Percentiles rank a stretch among this genome's conserved stretches.
phyloP scores from a whole-genome alignment of 2,329 filamentous ascomycete species.

The Blastomyces emzantsi region DNA sequence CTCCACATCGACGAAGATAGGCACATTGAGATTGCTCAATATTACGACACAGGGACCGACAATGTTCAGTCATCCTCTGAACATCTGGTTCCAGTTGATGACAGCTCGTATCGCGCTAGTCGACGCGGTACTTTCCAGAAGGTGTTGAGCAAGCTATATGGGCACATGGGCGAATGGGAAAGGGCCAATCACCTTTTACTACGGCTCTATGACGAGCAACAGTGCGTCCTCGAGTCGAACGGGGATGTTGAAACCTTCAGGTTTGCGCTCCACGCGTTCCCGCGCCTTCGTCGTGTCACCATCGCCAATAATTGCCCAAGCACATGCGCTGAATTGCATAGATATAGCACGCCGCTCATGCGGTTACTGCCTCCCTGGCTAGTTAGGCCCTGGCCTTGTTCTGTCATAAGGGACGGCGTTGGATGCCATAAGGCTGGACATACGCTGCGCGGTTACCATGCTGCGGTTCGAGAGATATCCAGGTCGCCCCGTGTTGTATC shows the following conservation, averaged over 20 bases:
- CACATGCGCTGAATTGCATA: background rate
- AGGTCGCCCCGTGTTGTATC: background rate
- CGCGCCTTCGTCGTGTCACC: background rate
- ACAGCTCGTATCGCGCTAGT: background rate
- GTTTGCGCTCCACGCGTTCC: conserved; percentile 1
- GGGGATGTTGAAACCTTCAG: conserved; percentile 3
- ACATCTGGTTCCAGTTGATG: background rate
- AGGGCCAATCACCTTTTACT: background rate
- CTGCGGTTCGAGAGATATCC: conserved; percentile 3
- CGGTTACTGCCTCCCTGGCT: conserved; percentile 1
- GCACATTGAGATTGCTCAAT: background rate
- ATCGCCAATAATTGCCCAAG: background rate
- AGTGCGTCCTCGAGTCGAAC: background rate
- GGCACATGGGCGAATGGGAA: background rate
- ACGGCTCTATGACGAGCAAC: background rate
- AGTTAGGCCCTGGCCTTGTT: background rate
- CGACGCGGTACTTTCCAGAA: background rate
- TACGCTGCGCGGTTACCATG: background rate
- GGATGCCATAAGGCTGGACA: background rate
- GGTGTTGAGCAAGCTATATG: background rate
- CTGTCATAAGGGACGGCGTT: background rate
- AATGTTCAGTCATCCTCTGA: conserved; percentile 1
- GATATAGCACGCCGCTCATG: background rate
- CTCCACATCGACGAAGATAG: background rate
- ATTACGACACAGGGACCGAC: conserved; percentile 7